phyloP scores from a whole-genome alignment of 305 asterid genomes.

The Solanum aculeatissimum region DNA sequence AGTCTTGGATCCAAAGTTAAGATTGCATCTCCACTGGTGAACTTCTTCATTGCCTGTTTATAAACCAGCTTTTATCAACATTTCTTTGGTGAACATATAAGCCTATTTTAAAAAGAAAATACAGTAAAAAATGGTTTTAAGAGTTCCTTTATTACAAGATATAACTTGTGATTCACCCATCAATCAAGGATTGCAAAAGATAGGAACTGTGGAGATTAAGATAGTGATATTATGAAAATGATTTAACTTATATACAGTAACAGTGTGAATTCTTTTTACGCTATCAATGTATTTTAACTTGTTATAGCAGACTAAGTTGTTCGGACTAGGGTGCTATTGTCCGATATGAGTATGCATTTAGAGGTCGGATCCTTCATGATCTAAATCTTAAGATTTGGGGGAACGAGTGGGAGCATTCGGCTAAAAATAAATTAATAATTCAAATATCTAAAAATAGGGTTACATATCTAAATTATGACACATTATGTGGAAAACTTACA shows the following conservation, averaged over 20 bases:
- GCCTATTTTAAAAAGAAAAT: not conserved
- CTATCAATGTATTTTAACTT: not conserved
- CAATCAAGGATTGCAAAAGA: not conserved
- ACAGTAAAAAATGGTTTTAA: not conserved
- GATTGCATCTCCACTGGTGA: constrained; percentile 57
- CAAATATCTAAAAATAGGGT: no score
- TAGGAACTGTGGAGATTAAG: not conserved
- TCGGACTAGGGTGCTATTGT: no score
- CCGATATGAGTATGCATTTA: no score
- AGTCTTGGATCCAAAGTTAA: constrained; percentile 64
- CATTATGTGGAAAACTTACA: no score
- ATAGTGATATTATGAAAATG: not conserved
- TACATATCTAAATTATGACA: not conserved
- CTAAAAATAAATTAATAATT: no score
- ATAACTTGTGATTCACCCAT: not conserved
- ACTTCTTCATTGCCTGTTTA: constrained; percentile 73
- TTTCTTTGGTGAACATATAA: not conserved
- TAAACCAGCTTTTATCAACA: not conserved
- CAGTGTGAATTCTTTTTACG: not conserved
- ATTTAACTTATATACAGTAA: not conserved
- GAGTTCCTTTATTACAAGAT: not conserved
- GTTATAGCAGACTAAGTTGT: not conserved
- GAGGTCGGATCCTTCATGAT: no score
- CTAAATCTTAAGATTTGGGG: no score
- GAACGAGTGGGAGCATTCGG: no score